These are phyloP conservation scores for Capsicum baccatum DNA, from an alignment of 257 asterid genomes.

Conservation along the genomic window DNA sequence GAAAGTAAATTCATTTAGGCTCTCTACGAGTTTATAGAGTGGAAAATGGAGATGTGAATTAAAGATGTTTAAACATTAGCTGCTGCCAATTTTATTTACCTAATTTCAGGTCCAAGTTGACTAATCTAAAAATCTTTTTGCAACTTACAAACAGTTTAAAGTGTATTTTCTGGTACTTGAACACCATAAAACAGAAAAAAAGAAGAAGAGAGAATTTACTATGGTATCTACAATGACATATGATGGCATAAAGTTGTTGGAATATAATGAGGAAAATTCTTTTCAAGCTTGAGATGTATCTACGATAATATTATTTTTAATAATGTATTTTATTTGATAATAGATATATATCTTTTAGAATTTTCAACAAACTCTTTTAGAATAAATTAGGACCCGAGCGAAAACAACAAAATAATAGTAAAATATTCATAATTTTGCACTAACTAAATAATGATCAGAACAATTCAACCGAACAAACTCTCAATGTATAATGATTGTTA, in stretches of 20 bases:
- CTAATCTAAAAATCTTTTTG: background rate
- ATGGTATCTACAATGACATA: background rate
- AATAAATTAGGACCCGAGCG: no score
- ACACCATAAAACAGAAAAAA: background rate
- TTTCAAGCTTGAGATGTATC: no score
- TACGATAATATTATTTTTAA: no score
- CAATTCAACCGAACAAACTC: no score
- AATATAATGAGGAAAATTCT: no score
- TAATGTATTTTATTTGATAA: no score
- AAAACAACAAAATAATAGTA: no score
- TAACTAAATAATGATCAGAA: no score
- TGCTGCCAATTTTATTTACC: background rate
- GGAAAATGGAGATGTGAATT: background rate
- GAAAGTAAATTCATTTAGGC: background rate
- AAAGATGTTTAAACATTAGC: background rate
- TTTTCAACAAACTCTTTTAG: no score
- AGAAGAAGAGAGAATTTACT: background rate
- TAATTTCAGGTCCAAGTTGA: background rate
- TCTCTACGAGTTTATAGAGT: background rate
- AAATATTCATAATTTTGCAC: no score
- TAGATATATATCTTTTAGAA: no score
- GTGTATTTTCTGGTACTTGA: background rate
- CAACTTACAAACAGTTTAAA: background rate
- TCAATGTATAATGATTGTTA: no score
- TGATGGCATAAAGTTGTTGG: background rate